Base-by-base conservation (phyloP, 768 basidiomycete species). In the Austroboletus eburneus region DNA sequence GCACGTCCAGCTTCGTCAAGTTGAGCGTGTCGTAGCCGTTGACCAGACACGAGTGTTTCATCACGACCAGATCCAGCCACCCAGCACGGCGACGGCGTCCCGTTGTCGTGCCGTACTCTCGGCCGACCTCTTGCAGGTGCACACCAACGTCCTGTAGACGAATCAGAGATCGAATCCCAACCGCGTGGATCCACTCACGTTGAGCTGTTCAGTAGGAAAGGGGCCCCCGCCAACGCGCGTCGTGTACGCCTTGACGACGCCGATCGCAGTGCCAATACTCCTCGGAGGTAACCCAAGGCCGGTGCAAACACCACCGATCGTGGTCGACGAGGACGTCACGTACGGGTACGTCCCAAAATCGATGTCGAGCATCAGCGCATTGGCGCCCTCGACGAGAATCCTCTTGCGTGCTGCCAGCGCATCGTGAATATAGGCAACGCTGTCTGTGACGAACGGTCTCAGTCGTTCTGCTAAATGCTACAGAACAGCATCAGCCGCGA, bases 151-250 rank as follows among this genome's bases (percentile, higher is more conserved):
- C 80, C 91, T 93, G 57, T 35, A 35, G 9, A 40, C 36, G 21
- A 22, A 20, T 48, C 30, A 49, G 41, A 55, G 45, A 13, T 9
- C 12, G 30, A 42, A 12, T 6, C 18, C 16, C 34, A 2, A 20
- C 43, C 24, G 9, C 13, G n/a, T 20, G 38, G 42, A 18, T 49
- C 20, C 37, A 71, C 83, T 47, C 41, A 91, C 87, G 67, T 93
- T 87, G 46, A 96, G 77, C 64, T 92, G 90, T 67, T 99, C 96
- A 1, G 90, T 91, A 8, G 96, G 93, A 77, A 99, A 98, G 4
- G 96, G 96, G 0, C 96, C 96, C 32, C 92, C 91, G n/a, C 96
- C 96, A 20, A 99, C 96, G 22, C 96, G 81, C 2, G 96, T 98
- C 16, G 96, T 98, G 67, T 99, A 99, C 1, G 96, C 96, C 68